A percentile compares a stretch with the other conserved stretches of the same genome.
Conservation (phyloP, 176 grass and related monocot genomes). For the Echinochloa phyllopogon region DNA sequence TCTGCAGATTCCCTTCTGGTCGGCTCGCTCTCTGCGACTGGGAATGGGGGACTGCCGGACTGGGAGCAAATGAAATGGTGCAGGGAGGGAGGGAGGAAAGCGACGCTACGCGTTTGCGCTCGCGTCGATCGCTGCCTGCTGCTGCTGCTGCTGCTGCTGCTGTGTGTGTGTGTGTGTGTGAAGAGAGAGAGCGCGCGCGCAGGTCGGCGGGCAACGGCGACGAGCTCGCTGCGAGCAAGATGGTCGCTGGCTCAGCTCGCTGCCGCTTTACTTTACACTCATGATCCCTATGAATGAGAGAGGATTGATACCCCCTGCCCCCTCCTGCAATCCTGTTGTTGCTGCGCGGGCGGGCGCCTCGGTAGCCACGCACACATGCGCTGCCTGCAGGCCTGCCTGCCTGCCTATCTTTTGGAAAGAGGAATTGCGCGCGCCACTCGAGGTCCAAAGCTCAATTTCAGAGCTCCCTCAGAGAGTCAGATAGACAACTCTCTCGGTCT, state of each 20-base stretch:
- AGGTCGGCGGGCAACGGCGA: no score
- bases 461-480: neutral
- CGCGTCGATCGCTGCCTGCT: neutral
- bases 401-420: conserved; percentile 51
- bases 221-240: neutral
- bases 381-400: neutral
- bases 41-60: no score
- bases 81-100: conserved; percentile 28
- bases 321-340: conserved; percentile 26
- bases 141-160: neutral
- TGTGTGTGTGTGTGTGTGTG: neutral
- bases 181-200: no score
- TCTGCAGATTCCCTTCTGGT: conserved; percentile 31
- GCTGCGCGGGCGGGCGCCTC: conserved; percentile 24
- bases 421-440: conserved; percentile 47
- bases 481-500: neutral
- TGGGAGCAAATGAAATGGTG: conserved; percentile 31
- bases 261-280: conserved; percentile 18
- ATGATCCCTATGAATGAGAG: conserved; percentile 44
- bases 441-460: conserved; percentile 45
- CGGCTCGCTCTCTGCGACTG: neutral
- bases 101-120: neutral
- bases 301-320: conserved; percentile 15
- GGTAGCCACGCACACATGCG: conserved; percentile 53
- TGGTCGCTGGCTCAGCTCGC: neutral